phyloP scores from a whole-genome alignment of 495 filamentous ascomycete genomes.

The Penicillium soppii region DNA sequence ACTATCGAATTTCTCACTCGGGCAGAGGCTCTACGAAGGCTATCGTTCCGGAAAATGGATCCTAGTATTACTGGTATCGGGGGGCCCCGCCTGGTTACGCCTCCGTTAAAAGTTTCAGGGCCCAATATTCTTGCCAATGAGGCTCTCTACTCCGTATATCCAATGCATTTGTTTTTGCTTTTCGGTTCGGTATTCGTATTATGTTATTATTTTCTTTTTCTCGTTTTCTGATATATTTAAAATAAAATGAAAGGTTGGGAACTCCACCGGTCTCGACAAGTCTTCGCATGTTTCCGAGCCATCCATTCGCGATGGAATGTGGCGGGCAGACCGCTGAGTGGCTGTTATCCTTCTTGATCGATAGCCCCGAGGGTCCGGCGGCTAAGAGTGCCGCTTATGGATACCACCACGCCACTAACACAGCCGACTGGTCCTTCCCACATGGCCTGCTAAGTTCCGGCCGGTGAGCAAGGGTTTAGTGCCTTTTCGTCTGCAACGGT shows the following conservation, averaged over 20 bases:
- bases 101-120: conserved; percentile 15
- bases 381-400: conserved; percentile 16
- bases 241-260: no score
- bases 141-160: neutral
- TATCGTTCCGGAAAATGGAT: neutral
- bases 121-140: conserved; percentile 8
- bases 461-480: conserved; percentile 13
- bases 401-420: conserved; percentile 14
- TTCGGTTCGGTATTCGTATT: neutral
- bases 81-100: neutral
- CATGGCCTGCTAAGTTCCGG: conserved; percentile 12
- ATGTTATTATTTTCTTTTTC: neutral
- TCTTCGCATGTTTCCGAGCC: conserved; percentile 9
- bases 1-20: neutral
- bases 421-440: conserved; percentile 8
- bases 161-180: neutral
- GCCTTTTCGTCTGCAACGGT: neutral
- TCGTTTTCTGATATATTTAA: no score
- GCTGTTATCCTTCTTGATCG: conserved; percentile 20
- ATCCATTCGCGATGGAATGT: conserved; percentile 13
- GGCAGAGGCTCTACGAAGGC: conserved; percentile 13
- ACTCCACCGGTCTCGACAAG: conserved; percentile 12
- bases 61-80: neutral
- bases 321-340: conserved; percentile 29
- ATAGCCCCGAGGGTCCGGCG: conserved; percentile 18